Percentiles rank a stretch among this genome's conserved stretches.
These are phyloP conservation scores for Lichtheimia ornata DNA, from an alignment of 371 early-diverging fungal species.

Conservation along the genomic window DNA sequence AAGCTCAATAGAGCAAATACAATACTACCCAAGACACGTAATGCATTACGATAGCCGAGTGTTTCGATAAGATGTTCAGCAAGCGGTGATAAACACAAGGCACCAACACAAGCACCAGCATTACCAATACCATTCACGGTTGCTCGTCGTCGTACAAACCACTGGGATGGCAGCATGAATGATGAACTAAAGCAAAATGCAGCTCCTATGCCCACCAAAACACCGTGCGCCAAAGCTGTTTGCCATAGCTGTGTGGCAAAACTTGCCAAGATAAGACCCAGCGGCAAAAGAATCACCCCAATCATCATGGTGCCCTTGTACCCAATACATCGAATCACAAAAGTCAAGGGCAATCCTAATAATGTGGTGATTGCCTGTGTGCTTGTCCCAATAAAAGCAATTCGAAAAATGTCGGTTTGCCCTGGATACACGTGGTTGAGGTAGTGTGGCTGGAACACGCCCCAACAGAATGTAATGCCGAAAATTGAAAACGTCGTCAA, in stretches of 20 bases:
- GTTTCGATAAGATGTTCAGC: slow-evolving; percentile 3
- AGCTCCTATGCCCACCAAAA: slow-evolving; percentile 31
- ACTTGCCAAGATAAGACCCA: slow-evolving; percentile 43
- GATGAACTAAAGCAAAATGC: slow-evolving; percentile 42
- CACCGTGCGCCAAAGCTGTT: slow-evolving; percentile 63
- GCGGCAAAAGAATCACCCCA: slow-evolving; percentile 37
- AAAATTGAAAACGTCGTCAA: too few relatives aligned
- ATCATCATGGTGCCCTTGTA: slow-evolving; percentile 50
- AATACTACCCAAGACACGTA: too few relatives aligned
- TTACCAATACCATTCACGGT: slow-evolving; percentile 55
- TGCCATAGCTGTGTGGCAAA: slow-evolving; percentile 47
- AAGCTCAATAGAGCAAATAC: too few relatives aligned
- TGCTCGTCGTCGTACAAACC: slow-evolving; percentile 45
- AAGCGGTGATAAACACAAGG: neutral
- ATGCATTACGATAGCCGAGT: neutral
- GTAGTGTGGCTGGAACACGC: slow-evolving; percentile 1
- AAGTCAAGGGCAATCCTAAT: slow-evolving; percentile 41
- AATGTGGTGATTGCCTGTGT: slow-evolving; percentile 5
- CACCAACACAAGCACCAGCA: slow-evolving; percentile 57
- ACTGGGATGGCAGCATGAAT: slow-evolving; percentile 43
- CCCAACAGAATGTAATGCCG: too few relatives aligned
- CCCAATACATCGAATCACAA: slow-evolving; percentile 52
- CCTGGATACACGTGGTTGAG: slow-evolving; percentile 17
- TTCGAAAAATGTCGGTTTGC: slow-evolving; percentile 15
- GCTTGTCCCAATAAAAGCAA: slow-evolving; percentile 19